Evolutionary conservation across 805 yeast species (phyloP).

Genomic region (Suhomyces sp.): DNA sequence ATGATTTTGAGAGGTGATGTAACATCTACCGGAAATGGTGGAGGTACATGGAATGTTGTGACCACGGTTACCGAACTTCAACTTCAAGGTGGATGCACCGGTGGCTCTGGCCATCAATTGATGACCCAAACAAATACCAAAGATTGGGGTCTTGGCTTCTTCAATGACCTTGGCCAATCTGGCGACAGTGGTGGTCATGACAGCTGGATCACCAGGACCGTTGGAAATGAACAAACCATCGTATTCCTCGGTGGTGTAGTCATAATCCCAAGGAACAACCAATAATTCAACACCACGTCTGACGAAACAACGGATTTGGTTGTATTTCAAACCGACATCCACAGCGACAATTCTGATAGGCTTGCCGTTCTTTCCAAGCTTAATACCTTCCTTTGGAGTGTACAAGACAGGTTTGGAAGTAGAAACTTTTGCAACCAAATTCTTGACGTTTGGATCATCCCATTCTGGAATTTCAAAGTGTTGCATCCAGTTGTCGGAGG

Average conservation of each 20-base stretch:
- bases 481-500: conserved; percentile 50
- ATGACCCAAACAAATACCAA: conserved; percentile 98
- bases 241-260: conserved; percentile 73
- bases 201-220: conserved; percentile 99
- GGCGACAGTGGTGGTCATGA: conserved; percentile 65
- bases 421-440: conserved; percentile 91
- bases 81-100: conserved; percentile 88
- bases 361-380: conserved; percentile 67
- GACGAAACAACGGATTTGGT: conserved; percentile 96
- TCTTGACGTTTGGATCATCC: conserved; percentile 88
- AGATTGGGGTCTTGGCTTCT: conserved; percentile 78
- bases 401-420: conserved; percentile 72
- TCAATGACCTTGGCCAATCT: conserved; percentile 58
- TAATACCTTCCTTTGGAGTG: conserved; percentile 60
- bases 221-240: conserved; percentile 96
- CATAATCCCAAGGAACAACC: conserved; percentile 96
- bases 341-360: conserved; percentile 80
- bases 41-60: conserved; percentile 97
- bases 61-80: conserved; percentile 98
- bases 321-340: conserved; percentile 97
- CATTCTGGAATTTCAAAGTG: conserved; percentile 78
- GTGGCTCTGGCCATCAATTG: conserved; percentile 93
- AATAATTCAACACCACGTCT: conserved; percentile 93
- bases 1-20: conserved; percentile 98
- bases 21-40: conserved; percentile 88